A percentile compares a stretch with the other conserved stretches of the same genome.
These are phyloP conservation scores for Heterobasidion parviporum DNA, from an alignment of 1,284 basidiomycete genomes.

Conservation along the genomic window DNA sequence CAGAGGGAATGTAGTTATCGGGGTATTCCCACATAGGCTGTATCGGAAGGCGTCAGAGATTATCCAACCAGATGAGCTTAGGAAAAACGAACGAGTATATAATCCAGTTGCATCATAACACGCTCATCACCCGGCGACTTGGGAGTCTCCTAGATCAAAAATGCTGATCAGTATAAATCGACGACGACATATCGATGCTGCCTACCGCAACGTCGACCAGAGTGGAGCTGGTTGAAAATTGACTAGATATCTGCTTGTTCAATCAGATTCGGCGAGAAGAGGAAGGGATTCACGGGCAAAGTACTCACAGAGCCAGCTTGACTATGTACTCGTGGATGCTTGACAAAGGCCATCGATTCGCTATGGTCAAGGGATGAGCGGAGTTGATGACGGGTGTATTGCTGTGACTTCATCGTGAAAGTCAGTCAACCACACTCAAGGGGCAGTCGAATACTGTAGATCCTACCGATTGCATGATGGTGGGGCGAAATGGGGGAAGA, in stretches of 20 bases:
- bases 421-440: too few relatives aligned
- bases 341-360: neutral
- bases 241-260: conserved; percentile 7
- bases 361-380: conserved; percentile 7
- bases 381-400: conserved; percentile 2
- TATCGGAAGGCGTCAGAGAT: neutral
- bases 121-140: conserved; percentile 7
- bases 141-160: conserved; percentile 2
- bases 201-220: conserved; percentile 10
- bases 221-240: conserved; percentile 10
- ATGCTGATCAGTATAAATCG: neutral
- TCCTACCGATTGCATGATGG: conserved; percentile 1
- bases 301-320: conserved; percentile 10
- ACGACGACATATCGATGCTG: neutral
- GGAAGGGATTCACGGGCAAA: neutral
- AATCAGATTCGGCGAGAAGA: too few relatives aligned
- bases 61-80: neutral
- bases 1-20: conserved; percentile 9
- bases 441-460: neutral
- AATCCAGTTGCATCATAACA: conserved; percentile 12
- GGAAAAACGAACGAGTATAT: conserved; percentile 7
- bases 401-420: neutral
- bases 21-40: conserved; percentile 10
- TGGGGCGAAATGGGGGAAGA: neutral
- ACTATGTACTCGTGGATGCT: conserved; percentile 7